Conservation (phyloP, 2,329 filamentous ascomycete species). For the Cytospora piceae region DNA sequence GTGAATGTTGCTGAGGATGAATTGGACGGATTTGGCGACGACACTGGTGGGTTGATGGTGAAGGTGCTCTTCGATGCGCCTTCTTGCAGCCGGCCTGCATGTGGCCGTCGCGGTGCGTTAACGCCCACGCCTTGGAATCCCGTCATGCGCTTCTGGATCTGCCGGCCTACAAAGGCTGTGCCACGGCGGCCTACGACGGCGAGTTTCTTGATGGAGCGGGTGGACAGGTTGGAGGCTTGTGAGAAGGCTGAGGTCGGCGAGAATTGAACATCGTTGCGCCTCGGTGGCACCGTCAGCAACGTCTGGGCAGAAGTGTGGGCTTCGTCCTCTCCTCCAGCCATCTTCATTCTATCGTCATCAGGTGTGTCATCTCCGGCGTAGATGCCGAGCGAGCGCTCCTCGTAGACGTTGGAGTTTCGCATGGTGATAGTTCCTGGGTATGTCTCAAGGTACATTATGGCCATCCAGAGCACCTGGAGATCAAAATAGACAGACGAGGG, state of each 20-base stretch:
- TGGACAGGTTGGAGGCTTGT: constrained; percentile 13
- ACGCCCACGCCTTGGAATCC: constrained; percentile 35
- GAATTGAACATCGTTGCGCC: neutral
- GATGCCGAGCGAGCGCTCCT: constrained; percentile 57
- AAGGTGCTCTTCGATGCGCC: constrained; percentile 11
- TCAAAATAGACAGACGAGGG: constrained; percentile 49
- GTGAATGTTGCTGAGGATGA: constrained; percentile 27
- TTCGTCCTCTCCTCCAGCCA: constrained; percentile 1
- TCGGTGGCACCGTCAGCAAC: neutral
- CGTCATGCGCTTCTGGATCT: constrained; percentile 35
- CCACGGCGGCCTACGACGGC: constrained; percentile 29
- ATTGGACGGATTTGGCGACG: constrained; percentile 1
- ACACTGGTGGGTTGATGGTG: constrained; percentile 3
- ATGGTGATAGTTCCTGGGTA: constrained; percentile 51
- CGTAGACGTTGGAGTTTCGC: constrained; percentile 61
- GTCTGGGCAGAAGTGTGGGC: constrained; percentile 14
- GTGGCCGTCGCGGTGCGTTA: constrained; percentile 19
- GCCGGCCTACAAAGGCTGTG: constrained; percentile 38
- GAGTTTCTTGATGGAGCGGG: constrained; percentile 31
- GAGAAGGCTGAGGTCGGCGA: constrained; percentile 21
- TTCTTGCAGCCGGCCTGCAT: constrained; percentile 25
- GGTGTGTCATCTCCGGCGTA: constrained; percentile 37
- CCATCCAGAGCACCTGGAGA: constrained; percentile 47
- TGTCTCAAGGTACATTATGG: constrained; percentile 53
- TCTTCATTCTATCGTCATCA: constrained; percentile 6